These are phyloP conservation scores for Chenopodium album DNA, from an alignment of 148 eudicot genomes.

Conservation along the genomic window DNA sequence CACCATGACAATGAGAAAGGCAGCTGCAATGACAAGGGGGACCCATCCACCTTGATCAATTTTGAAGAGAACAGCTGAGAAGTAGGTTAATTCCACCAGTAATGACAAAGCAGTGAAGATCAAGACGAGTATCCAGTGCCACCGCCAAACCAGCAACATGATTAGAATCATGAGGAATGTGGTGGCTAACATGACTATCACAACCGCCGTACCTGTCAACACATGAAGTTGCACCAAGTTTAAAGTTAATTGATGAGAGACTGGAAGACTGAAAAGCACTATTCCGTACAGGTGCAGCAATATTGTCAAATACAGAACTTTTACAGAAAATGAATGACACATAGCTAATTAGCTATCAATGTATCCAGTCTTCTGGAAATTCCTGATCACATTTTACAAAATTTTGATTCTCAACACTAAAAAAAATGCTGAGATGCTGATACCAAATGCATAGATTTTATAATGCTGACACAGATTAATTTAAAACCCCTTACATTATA, in stretches of 20 bases:
- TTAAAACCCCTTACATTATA: neutral
- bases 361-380: neutral
- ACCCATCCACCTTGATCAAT: conserved; percentile 98
- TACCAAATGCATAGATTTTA: neutral
- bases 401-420: neutral
- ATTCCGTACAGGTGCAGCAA: neutral
- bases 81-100: conserved; percentile 75
- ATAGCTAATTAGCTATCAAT: neutral
- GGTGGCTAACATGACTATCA: conserved; percentile 90
- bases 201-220: conserved; percentile 91
- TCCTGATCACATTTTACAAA: neutral
- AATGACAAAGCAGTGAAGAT: conserved; percentile 78
- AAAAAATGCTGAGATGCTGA: neutral
- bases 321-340: neutral
- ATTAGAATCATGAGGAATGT: conserved; percentile 86
- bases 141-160: conserved; percentile 83
- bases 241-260: neutral
- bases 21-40: conserved; percentile 87
- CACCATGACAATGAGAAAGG: conserved; percentile 75
- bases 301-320: neutral
- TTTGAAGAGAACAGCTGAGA: conserved; percentile 93
- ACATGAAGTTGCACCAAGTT: conserved; percentile 1
- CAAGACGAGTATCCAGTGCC: conserved; percentile 79
- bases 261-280: neutral
- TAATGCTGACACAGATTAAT: neutral